phyloP scores from a whole-genome alignment of 345 rosid genomes.

The Eucalyptus marginata region DNA sequence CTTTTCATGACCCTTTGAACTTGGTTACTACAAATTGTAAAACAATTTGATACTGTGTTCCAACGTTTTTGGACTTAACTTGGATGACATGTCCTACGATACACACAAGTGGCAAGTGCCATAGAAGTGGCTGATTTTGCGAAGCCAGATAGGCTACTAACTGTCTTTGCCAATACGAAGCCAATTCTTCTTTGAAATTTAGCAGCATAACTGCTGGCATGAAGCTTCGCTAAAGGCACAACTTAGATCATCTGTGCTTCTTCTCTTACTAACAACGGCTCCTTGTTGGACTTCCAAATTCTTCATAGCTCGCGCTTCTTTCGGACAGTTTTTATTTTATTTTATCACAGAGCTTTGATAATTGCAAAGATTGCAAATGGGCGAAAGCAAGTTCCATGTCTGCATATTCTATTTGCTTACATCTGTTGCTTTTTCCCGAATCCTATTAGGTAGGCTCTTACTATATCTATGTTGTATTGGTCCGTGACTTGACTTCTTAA shows the following conservation, averaged over 20 bases:
- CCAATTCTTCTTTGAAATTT: background rate
- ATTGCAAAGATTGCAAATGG: background rate
- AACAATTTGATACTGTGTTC: no score
- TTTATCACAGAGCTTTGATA: background rate
- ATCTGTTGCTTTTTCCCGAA: background rate
- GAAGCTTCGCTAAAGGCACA: background rate
- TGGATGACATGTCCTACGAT: background rate
- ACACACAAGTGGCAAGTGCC: background rate
- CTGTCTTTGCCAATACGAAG: background rate
- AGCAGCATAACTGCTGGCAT: background rate
- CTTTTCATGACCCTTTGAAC: background rate
- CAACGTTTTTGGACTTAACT: background rate
- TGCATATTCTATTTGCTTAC: background rate
- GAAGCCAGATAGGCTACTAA: background rate
- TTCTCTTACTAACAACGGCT: background rate
- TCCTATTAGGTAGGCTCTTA: background rate
- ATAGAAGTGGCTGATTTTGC: background rate
- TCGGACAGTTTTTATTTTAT: no score
- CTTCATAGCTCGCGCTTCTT: background rate
- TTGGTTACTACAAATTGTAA: no score
- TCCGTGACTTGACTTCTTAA: background rate
- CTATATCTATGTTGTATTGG: background rate
- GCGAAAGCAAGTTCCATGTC: background rate
- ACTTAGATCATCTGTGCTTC: background rate
- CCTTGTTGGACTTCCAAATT: background rate